Evolutionary conservation across 495 filamentous ascomycete genomes (phyloP), one percentile per base, ranked within the genome.

Genomic region (Hyaloscypha hepaticicola): DNA sequence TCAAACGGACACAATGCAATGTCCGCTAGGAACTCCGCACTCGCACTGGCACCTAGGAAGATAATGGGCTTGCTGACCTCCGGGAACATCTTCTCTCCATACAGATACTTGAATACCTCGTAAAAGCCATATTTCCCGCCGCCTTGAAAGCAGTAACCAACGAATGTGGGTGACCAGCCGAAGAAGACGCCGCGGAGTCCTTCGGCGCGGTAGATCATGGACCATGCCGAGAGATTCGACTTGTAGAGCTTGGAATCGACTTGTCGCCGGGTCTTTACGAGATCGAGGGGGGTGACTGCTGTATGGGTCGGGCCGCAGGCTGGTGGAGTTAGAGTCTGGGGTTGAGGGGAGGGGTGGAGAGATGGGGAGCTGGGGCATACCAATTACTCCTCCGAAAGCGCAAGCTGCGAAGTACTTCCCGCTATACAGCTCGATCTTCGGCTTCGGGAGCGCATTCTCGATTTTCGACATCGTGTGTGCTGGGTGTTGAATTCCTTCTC

Each of bases 51-150:
- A 5, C 80, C 86, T 28, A 90, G 81, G 73, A 85, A 88, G 48
- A 90, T 79, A 16, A 85, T 68, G 0, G 88, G 88, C 71, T 85
- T 85, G 73, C 87, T 87, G 55, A 72, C 73, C 58, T 82, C 77
- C 3, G 87, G 86, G 75, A 88, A 87, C 33, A 88, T 56, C 61
- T 79, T 76, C 60, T 90, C 85, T 65, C 87, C 87, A 74, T 90
- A 90, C 26, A 82, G 69, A 74, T 90, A 80, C 71, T 90, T 90
- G 82, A 90, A 90, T 72, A 88, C 83, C 64, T 90, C 88, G 72
- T 90, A 90, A 75, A 88, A 83, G 16, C 88, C 88, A 72, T 90
- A 90, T 74, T 90, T 90, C n/a, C 88, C 88, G 57, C 86, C 87
- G n/a, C 88, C 88, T 68, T 90, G 88, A 69, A 88, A 80, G 38